Percentiles rank a stretch among this genome's conserved stretches.
These are phyloP conservation scores for Pseudognaphalium luteoalbum DNA, from an alignment of 129 eudicot genomes.

Conservation along the genomic window DNA sequence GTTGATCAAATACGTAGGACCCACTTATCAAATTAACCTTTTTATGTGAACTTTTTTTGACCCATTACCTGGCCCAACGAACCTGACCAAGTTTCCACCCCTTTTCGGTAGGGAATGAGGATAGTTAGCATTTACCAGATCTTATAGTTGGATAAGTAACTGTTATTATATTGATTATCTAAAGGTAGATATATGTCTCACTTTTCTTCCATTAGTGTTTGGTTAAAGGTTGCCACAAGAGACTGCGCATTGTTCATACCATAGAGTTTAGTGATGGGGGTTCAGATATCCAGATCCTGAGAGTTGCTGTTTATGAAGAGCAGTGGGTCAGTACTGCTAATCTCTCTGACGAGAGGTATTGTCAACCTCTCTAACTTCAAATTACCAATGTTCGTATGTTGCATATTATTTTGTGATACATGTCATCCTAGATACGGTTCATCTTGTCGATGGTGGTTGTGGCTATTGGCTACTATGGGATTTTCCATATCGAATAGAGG, in stretches of 20 bases:
- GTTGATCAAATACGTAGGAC: no score
- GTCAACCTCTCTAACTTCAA: not conserved
- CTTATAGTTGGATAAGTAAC: not conserved
- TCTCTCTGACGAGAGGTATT: slow-evolving; percentile 76
- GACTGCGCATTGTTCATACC: slow-evolving; percentile 93
- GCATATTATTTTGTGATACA: not conserved
- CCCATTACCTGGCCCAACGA: not conserved
- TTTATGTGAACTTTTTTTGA: not conserved
- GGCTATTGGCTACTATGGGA: not conserved
- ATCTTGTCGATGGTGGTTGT: not conserved
- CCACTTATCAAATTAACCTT: not conserved
- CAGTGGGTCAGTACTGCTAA: slow-evolving; percentile 90
- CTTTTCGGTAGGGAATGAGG: not conserved
- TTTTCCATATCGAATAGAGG: no score
- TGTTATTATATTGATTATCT: slow-evolving; percentile 4
- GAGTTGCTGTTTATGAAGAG: slow-evolving; percentile 96
- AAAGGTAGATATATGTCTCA: slow-evolving; percentile 24
- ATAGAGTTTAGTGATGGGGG: slow-evolving; percentile 97
- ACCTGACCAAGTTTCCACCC: not conserved
- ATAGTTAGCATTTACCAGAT: not conserved
- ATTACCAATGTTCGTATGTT: not conserved
- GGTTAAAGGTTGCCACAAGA: slow-evolving; percentile 99
- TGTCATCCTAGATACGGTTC: not conserved
- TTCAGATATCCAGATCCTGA: slow-evolving; percentile 86
- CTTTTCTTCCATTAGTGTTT: slow-evolving; percentile 62